Base-by-base conservation (phyloP, 768 basidiomycete species). In the Albatrellus ellisii region DNA sequence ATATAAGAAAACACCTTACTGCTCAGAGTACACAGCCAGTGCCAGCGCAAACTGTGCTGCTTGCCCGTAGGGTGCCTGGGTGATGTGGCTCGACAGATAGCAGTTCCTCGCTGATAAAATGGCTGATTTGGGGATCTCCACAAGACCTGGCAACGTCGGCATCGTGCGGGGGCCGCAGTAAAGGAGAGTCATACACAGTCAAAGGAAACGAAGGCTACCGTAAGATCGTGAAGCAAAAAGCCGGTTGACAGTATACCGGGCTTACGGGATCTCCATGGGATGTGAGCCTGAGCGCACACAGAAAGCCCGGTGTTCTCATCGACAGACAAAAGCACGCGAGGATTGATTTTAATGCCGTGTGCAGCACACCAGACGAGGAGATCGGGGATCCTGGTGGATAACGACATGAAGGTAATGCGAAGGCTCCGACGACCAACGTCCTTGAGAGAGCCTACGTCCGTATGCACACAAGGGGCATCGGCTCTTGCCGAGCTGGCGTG, bases 1-100 rank as follows among this genome's bases (percentile, higher is more conserved):
- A 22, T 7, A 36, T 17, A 31, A 17, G 17, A 17, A 33, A 20
- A 14, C 20, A 42, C 46, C 52, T 35, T 34, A 53, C 54, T 39
- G 48, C 31, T 57, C 56, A 28, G 41, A 46, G 15, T 54, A 43
- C 24, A 57, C 18, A 2, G 52, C 56, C 11, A 56, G 41, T 20
- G 56, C 52, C n/a, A 57, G 54, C 24, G 51, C 41, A 12, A 57
- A 46, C 14, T 42, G 45, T 14, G 56, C 50, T 21, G 47, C 52
- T 14, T 39, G 43, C 10, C 52, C 55, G 36, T 41, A 45, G n/a
- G 46, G 46, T n/a, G 46, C 47, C 24, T 45, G 49, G 4, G 47
- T 35, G 39, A 56, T 46, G 39, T 39, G 40, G 35, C 36, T 39
- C 33, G 53, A 41, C 29, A 52, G 39, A 18, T 40, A 26, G 44